A percentile compares a stretch with the other conserved stretches of the same genome.
These are phyloP conservation scores for Marasmius oreades DNA, from an alignment of 1,284 basidiomycete species.

Conservation along the genomic window DNA sequence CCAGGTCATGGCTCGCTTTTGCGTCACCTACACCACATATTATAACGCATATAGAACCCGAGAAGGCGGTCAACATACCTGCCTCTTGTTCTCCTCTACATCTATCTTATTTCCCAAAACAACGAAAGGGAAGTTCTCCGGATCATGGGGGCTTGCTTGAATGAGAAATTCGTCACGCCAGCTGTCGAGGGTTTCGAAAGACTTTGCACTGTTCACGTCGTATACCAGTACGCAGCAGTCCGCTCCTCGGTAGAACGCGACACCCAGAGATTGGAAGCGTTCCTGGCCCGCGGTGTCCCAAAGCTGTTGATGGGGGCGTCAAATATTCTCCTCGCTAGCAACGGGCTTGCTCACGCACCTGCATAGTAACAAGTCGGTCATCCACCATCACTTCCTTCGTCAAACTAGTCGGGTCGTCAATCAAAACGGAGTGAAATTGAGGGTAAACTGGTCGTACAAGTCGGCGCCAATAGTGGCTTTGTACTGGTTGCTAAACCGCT, in stretches of 20 bases:
- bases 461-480: conserved; percentile 95
- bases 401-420: conserved; percentile 49
- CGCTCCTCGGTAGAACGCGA: conserved; percentile 98
- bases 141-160: conserved; percentile 97
- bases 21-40: conserved; percentile 69
- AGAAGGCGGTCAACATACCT: conserved; percentile 51
- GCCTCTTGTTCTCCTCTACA: conserved; percentile 97
- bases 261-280: conserved; percentile 97
- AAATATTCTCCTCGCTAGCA: not conserved
- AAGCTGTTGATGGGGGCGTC: conserved; percentile 51
- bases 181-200: conserved; percentile 96
- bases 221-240: conserved; percentile 99
- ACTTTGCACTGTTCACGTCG: conserved; percentile 98
- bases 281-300: conserved; percentile 99
- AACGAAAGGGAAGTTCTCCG: conserved; percentile 99
- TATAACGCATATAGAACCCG: conserved; percentile 8
- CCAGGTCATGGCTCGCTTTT: conserved; percentile 99
- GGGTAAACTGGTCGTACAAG: conserved; percentile 57
- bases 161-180: conserved; percentile 98
- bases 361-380: conserved; percentile 98
- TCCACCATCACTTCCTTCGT: conserved; percentile 99
- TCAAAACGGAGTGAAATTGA: conserved; percentile 11
- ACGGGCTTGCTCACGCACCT: conserved; percentile 50
- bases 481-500: conserved; percentile 99
- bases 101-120: conserved; percentile 99